phyloP scores from a whole-genome alignment of 352 stramenopile species.

The Elongisporangium anandrum region DNA sequence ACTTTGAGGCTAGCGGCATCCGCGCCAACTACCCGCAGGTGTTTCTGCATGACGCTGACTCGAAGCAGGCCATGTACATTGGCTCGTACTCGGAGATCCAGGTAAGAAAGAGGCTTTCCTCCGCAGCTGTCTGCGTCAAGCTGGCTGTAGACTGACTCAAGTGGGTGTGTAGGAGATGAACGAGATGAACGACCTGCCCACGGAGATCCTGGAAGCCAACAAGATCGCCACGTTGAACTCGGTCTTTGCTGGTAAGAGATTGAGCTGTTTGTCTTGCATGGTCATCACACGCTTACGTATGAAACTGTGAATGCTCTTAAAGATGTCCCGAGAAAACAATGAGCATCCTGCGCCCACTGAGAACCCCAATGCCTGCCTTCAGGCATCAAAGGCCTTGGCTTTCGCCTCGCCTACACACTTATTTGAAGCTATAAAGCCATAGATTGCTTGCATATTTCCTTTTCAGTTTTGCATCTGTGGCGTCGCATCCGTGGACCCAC shows the following conservation, averaged over 20 bases:
- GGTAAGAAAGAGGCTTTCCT: constrained; percentile 19
- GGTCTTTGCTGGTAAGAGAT: constrained; percentile 60
- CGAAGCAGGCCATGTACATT: constrained; percentile 50
- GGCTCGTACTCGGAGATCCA: constrained; percentile 82
- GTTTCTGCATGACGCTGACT: constrained; percentile 61
- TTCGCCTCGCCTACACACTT: background rate
- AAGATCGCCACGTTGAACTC: constrained; percentile 66
- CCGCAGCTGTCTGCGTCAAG: constrained; percentile 2
- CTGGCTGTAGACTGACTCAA: constrained; percentile 1
- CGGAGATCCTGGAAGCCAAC: constrained; percentile 71
- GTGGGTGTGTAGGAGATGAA: constrained; percentile 55
- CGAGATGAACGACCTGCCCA: constrained; percentile 76
- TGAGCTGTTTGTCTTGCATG: background rate
- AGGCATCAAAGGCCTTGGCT: background rate
- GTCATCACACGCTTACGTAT: background rate
- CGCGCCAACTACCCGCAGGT: constrained; percentile 85
- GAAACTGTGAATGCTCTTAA: background rate
- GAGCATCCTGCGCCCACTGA: background rate
- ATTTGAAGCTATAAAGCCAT: constrained; percentile 3
- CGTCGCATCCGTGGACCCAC: background rate
- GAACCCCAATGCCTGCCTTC: background rate
- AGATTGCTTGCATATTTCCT: constrained; percentile 2
- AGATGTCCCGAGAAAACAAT: constrained; percentile 10
- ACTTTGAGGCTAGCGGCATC: constrained; percentile 76
- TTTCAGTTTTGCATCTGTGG: background rate